A percentile compares a stretch with the other conserved stretches of the same genome.
Conservation (phyloP, 1,284 basidiomycete genomes). For the Agroathelia rolfsii region DNA sequence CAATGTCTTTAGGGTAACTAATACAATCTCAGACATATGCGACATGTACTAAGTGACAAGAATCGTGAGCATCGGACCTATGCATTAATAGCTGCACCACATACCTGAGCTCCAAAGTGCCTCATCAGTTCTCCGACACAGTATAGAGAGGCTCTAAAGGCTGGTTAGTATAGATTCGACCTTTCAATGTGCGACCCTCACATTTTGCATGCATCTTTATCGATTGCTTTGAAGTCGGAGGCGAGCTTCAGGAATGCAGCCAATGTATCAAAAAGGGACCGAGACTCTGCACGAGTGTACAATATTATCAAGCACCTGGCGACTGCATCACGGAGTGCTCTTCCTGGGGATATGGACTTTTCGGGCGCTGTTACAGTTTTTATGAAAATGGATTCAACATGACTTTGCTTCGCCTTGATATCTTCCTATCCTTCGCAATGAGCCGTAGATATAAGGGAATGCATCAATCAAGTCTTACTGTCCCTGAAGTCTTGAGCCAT, state of each 20-base stretch:
- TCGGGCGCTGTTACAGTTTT: conserved; percentile 52
- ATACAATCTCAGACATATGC: conserved; percentile 78
- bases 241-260: conserved; percentile 70
- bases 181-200: conserved; percentile 36
- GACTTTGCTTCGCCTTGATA: conserved; percentile 52
- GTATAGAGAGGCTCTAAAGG: too few species aligned
- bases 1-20: conserved; percentile 54
- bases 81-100: conserved; percentile 15
- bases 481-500: conserved; percentile 35
- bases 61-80: conserved; percentile 1
- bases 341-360: conserved; percentile 70
- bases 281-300: conserved; percentile 78
- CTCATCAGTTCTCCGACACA: conserved; percentile 85
- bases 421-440: conserved; percentile 42
- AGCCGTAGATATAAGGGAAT: conserved; percentile 7
- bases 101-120: conserved; percentile 72
- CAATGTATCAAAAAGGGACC: conserved; percentile 82
- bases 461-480: conserved; percentile 35
- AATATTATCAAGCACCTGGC: conserved; percentile 70
- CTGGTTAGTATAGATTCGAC: too few species aligned
- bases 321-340: conserved; percentile 74
- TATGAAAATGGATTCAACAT: conserved; percentile 52
- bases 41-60: conserved; percentile 83
- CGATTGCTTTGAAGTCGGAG: conserved; percentile 56
- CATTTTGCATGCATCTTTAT: conserved; percentile 60